Percentiles rank a stretch among this genome's conserved stretches.
phyloP scores from a whole-genome alignment of 805 yeast genomes.

The Saturnispora zaruensis region DNA sequence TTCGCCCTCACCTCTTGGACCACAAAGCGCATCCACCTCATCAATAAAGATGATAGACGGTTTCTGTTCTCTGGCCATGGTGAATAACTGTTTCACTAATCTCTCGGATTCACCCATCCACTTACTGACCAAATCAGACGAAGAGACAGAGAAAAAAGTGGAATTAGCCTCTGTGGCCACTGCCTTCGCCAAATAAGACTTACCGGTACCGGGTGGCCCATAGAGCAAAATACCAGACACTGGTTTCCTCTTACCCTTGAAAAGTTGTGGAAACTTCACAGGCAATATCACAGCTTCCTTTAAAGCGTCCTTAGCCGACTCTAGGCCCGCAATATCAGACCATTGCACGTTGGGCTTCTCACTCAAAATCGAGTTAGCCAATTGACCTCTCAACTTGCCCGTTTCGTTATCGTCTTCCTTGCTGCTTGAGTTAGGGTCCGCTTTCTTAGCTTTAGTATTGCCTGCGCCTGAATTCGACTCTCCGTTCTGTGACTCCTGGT shows the following conservation, averaged over 20 bases:
- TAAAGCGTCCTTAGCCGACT: constrained; percentile 88
- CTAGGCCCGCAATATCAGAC: constrained; percentile 95
- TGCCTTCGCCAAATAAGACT: constrained; percentile 92
- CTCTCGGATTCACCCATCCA: constrained; percentile 99
- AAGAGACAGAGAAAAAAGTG: constrained; percentile 92
- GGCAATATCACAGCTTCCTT: constrained; percentile 97
- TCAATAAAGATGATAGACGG: constrained; percentile 96
- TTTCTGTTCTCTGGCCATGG: constrained; percentile 93
- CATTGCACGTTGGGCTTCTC: constrained; percentile 91
- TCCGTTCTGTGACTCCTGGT: constrained; percentile 37
- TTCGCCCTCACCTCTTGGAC: constrained; percentile 97
- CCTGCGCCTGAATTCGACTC: constrained; percentile 48
- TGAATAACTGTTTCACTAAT: constrained; percentile 86
- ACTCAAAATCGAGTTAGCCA: constrained; percentile 82
- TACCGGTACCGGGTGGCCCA: constrained; percentile 98
- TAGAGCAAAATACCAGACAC: constrained; percentile 80
- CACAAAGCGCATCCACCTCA: constrained; percentile 96
- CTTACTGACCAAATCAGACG: constrained; percentile 90
- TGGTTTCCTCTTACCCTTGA: constrained; percentile 91
- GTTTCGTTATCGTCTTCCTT: constrained; percentile 63
- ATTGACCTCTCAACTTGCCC: constrained; percentile 81
- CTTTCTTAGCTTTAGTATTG: constrained; percentile 47
- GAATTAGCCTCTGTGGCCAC: constrained; percentile 98
- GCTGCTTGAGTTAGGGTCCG: constrained; percentile 27
- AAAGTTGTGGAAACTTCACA: constrained; percentile 90